Percentiles rank a stretch among this genome's conserved stretches.
phyloP scores from a whole-genome alignment of 352 stramenopile species.

The Phytophthora cryptogea region DNA sequence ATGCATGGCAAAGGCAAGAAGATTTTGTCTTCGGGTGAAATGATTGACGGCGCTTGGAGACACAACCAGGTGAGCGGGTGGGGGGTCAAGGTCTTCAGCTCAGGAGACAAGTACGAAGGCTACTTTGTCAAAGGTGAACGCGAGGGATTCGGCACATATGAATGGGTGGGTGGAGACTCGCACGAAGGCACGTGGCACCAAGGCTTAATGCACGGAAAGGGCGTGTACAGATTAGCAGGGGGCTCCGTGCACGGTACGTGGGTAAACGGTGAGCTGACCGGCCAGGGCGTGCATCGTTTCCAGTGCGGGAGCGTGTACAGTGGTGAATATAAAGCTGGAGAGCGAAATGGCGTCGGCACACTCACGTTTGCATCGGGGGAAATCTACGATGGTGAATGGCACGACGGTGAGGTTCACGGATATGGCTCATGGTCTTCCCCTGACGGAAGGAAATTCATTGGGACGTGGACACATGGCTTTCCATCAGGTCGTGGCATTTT shows the following conservation, averaged over 20 bases:
- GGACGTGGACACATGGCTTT: constrained; percentile 57
- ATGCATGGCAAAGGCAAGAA: constrained; percentile 83
- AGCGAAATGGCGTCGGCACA: constrained; percentile 60
- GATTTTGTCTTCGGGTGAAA: constrained; percentile 60
- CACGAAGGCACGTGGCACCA: constrained; percentile 64
- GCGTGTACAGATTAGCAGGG: constrained; percentile 45
- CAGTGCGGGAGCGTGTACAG: constrained; percentile 61
- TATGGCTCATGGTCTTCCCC: constrained; percentile 67
- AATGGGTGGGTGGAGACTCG: constrained; percentile 69
- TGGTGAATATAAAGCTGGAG: constrained; percentile 50
- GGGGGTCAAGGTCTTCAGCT: constrained; percentile 67
- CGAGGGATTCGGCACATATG: constrained; percentile 68
- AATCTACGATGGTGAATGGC: constrained; percentile 74
- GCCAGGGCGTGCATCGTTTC: constrained; percentile 55
- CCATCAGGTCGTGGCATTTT: constrained; percentile 65
- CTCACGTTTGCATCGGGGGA: constrained; percentile 62
- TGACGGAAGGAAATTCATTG: constrained; percentile 54
- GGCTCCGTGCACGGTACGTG: constrained; percentile 55
- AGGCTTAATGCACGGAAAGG: constrained; percentile 71
- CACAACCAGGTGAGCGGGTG: constrained; percentile 66
- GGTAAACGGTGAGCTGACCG: constrained; percentile 47
- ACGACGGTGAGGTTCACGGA: constrained; percentile 48
- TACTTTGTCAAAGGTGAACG: constrained; percentile 65
- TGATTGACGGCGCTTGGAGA: constrained; percentile 64
- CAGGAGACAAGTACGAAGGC: constrained; percentile 72